Percentiles rank a stretch among this genome's conserved stretches.
phyloP scores from a whole-genome alignment of 2,329 filamentous ascomycete species.

The Cytospora piceae region DNA sequence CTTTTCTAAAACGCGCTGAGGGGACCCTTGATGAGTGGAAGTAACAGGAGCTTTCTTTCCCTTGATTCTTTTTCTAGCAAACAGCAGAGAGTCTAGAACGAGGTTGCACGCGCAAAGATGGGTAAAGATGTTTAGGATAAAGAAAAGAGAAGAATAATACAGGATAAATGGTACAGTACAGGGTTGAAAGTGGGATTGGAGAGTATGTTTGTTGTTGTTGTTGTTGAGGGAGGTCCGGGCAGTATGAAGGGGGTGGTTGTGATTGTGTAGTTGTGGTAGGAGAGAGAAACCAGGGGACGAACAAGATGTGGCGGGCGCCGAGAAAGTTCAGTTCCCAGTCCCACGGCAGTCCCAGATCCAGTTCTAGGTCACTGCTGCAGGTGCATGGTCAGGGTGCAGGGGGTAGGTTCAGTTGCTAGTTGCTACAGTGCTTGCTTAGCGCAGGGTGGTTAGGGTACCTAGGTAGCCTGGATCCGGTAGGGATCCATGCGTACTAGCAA shows the following conservation, averaged over 20 bases:
- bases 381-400: not conserved
- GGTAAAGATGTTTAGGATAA: no score
- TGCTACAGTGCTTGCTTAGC: not conserved
- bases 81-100: not conserved
- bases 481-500: not conserved
- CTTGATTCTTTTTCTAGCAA: not conserved
- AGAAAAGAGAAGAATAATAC: slow-evolving; percentile 7
- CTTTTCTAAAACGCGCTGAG: slow-evolving; percentile 12
- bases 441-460: not conserved
- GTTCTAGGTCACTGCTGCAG: slow-evolving; percentile 1
- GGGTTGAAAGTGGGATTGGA: not conserved
- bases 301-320: not conserved
- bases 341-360: not conserved
- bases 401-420: not conserved
- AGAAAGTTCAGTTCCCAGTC: slow-evolving; percentile 1
- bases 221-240: slow-evolving; percentile 11
- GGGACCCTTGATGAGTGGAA: slow-evolving; percentile 9
- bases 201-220: slow-evolving; percentile 5
- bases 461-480: not conserved
- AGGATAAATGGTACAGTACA: slow-evolving; percentile 18
- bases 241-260: not conserved
- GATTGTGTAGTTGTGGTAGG: not conserved
- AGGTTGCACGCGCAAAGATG: slow-evolving; percentile 1
- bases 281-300: not conserved
- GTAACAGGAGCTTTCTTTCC: not conserved